Conservation (phyloP, 164 flowering plant genomes). For the Vitis riparia region DNA sequence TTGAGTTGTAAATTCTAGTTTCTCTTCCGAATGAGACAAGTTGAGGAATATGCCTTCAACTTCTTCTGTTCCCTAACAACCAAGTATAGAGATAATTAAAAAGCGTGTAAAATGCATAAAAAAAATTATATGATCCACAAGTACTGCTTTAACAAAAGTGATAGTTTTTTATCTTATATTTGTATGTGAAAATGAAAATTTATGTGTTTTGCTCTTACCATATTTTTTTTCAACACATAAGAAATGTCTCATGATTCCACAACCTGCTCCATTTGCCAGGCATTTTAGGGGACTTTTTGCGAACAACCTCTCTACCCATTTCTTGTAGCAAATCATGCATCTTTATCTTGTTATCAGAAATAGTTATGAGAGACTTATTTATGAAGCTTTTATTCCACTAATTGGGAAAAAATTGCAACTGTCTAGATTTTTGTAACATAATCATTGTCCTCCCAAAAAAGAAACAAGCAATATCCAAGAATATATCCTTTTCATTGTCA, state of each 20-base stretch:
- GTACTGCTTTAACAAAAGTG: too few relatives aligned
- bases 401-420: too few relatives aligned
- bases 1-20: neutral
- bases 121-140: too few relatives aligned
- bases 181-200: too few relatives aligned
- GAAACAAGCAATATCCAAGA: neutral
- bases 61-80: constrained; percentile 5
- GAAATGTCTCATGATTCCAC: constrained; percentile 1
- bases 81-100: neutral
- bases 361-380: too few relatives aligned
- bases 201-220: neutral
- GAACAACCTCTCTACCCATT: neutral
- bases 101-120: too few relatives aligned
- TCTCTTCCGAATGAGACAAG: neutral
- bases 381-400: too few relatives aligned
- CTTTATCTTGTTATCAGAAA: too few relatives aligned
- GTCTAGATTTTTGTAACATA: too few relatives aligned
- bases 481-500: neutral
- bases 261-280: neutral
- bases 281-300: neutral
- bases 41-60: constrained; percentile 8
- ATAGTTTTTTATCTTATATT: too few relatives aligned
- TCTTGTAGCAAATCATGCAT: too few relatives aligned
- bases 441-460: too few relatives aligned
- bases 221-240: neutral